Conservation (phyloP, 352 stramenopile species). For the Phytophthora melonis region DNA sequence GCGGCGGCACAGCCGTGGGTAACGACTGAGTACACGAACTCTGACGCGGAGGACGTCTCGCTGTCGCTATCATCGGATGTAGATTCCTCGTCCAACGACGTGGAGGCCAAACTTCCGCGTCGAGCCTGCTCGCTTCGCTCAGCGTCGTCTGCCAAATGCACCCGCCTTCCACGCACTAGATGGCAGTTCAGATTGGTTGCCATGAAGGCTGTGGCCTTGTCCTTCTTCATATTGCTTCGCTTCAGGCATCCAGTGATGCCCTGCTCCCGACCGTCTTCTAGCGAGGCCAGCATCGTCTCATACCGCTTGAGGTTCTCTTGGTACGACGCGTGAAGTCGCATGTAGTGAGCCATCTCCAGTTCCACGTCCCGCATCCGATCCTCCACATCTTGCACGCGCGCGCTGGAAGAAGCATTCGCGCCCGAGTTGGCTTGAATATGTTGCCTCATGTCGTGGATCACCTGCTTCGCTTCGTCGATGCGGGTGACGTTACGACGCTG, state of each 20-base stretch:
- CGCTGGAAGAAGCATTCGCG: slow-evolving; percentile 15
- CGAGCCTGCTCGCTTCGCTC: slow-evolving; percentile 34
- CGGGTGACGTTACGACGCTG: slow-evolving; percentile 72
- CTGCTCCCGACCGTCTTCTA: slow-evolving; percentile 82
- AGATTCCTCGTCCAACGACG: slow-evolving; percentile 42
- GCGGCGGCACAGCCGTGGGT: slow-evolving; percentile 86
- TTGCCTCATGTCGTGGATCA: slow-evolving; percentile 68
- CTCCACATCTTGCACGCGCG: slow-evolving; percentile 36
- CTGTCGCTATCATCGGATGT: slow-evolving; percentile 47
- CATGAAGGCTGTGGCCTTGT: slow-evolving; percentile 88
- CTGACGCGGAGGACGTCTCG: slow-evolving; percentile 43
- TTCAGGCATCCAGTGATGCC: slow-evolving; percentile 87
- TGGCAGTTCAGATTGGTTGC: slow-evolving; percentile 89
- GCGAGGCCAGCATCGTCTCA: slow-evolving; percentile 62
- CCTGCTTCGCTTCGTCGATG: slow-evolving; percentile 62
- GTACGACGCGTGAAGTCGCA: slow-evolving; percentile 69
- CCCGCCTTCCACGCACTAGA: slow-evolving; percentile 69
- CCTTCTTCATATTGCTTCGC: slow-evolving; percentile 89
- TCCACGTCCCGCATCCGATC: slow-evolving; percentile 64
- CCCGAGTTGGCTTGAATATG: slow-evolving; percentile 47
- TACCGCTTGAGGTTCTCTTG: slow-evolving; percentile 79
- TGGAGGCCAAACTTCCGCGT: slow-evolving; percentile 38
- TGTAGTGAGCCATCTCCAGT: slow-evolving; percentile 67
- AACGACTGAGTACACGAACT: slow-evolving; percentile 77
- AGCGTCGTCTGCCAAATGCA: slow-evolving; percentile 54